Evolutionary conservation across 352 stramenopile species (phyloP), one percentile per base, ranked within the genome.

Genomic region (Thraustochytrium striatum): DNA sequence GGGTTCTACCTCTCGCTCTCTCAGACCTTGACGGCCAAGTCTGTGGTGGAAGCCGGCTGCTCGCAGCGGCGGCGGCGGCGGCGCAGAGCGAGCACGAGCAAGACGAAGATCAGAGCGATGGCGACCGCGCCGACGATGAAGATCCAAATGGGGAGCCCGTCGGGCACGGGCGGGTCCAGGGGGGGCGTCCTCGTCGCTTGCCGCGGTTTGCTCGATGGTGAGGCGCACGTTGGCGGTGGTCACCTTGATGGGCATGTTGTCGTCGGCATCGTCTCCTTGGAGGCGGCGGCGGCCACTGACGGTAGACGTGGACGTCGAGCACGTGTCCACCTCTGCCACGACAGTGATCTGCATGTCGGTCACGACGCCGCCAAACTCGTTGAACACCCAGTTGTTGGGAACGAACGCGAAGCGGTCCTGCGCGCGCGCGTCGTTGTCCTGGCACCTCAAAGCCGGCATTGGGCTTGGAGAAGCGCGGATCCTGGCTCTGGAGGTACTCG

Each of bases 351-450:
- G 3, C 55, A 61, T 61, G 3, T 21, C 30, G 16, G 55, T 19
- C 7, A 30, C 39, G n/a, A 30, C 30, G 16, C 55, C 61, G 38
- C n/a, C 33, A 30, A n/a, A 57, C 9, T 55, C 32, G 21, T 7
- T 32, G 38, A 70, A 70, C n/a, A 57, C 61, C 61, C 61, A 70
- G 25, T 70, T 55, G 21, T 52, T 57, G 43, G 61, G 61, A 3
- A 35, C 52, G n/a, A 70, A 70, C n/a, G 38, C 36, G 38, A 52
- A 70, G 38, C 61, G 28, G 61, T 70, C 61, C n/a, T n/a, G 21
- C 5, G 61, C 61, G 38, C 61, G 61, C 61, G 47, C 38, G 43
- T 30, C 21, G 28, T 53, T 70, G 61, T 3, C 9, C 61, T 70
- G 28, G 61, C 61, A 70, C 1, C n/a, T n/a, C n/a, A n/a, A n/a